Percentiles rank a stretch among this genome's conserved stretches.
Conservation (phyloP, 2,329 filamentous ascomycete genomes). For the Botrytis fabae region DNA sequence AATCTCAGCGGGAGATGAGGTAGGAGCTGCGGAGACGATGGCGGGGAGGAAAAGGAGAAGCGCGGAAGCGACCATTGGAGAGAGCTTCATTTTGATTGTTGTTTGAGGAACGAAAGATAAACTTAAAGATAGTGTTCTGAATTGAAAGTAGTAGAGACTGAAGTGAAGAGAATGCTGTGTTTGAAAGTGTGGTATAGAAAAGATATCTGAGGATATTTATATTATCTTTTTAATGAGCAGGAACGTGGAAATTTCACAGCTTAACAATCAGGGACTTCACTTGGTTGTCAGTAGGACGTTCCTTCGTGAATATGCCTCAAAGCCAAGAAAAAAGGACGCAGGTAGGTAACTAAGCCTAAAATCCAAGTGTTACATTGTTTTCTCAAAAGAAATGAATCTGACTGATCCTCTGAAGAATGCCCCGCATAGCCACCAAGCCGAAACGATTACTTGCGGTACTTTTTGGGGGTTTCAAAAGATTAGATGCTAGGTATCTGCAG, state of each 20-base stretch:
- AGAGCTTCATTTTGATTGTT: constrained; percentile 9
- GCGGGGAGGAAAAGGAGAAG: constrained; percentile 9
- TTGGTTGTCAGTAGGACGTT: neutral
- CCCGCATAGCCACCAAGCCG: neutral
- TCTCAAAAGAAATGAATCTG: neutral
- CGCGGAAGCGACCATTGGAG: neutral
- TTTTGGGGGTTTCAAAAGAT: neutral
- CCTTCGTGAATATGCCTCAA: neutral
- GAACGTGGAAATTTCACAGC: neutral
- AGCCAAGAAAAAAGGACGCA: neutral
- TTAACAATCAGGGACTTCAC: neutral
- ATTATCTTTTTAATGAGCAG: neutral
- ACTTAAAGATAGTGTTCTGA: neutral
- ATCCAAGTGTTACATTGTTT: neutral
- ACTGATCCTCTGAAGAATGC: neutral
- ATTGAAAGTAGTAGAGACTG: neutral
- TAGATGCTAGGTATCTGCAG: neutral
- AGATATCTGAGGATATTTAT: neutral
- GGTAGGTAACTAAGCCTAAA: neutral
- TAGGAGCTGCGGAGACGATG: constrained; percentile 8
- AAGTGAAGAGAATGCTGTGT: neutral
- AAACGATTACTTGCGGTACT: neutral
- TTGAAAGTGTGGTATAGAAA: neutral
- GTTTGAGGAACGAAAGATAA: neutral
- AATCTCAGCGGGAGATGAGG: neutral